Evolutionary conservation across 495 filamentous ascomycete genomes (phyloP).

Genomic region (Hypomontagnella submonticulosa): DNA sequence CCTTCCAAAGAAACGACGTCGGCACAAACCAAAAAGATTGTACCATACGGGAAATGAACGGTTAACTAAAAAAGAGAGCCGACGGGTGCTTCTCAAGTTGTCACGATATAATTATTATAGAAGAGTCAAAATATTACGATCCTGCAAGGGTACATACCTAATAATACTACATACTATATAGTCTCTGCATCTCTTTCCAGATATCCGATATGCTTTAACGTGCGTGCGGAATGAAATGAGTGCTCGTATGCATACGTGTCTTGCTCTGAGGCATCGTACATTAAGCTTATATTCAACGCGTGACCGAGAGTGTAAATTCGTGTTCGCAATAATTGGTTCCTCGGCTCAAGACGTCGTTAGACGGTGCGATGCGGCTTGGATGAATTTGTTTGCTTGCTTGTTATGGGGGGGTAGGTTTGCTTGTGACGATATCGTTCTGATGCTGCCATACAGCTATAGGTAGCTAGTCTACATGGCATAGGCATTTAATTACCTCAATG

Average conservation of each 20-base stretch:
- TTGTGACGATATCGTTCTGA: too few relatives aligned
- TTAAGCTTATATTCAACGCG: constrained; percentile 31
- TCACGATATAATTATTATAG: too few relatives aligned
- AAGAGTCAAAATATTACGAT: too few relatives aligned
- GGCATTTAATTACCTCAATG: too few relatives aligned
- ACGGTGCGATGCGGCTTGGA: not conserved
- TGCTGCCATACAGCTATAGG: too few relatives aligned
- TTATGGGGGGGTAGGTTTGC: not conserved
- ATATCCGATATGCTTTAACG: not conserved
- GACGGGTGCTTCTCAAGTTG: too few relatives aligned
- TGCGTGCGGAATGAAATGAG: not conserved
- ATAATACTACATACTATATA: not conserved
- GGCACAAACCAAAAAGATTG: too few relatives aligned
- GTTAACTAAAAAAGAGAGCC: too few relatives aligned
- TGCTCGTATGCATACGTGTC: constrained; percentile 24
- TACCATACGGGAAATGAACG: too few relatives aligned
- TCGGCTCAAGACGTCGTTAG: not conserved
- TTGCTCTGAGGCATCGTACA: constrained; percentile 13
- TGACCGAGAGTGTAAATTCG: constrained; percentile 2
- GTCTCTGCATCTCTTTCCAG: not conserved
- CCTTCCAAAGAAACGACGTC: too few relatives aligned
- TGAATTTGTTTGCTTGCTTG: constrained; percentile 4
- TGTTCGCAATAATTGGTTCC: not conserved
- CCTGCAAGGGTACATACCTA: not conserved
- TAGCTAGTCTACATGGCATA: too few relatives aligned